Conservation (phyloP, 768 basidiomycete genomes). For the Gelatoporia subvermispora region DNA sequence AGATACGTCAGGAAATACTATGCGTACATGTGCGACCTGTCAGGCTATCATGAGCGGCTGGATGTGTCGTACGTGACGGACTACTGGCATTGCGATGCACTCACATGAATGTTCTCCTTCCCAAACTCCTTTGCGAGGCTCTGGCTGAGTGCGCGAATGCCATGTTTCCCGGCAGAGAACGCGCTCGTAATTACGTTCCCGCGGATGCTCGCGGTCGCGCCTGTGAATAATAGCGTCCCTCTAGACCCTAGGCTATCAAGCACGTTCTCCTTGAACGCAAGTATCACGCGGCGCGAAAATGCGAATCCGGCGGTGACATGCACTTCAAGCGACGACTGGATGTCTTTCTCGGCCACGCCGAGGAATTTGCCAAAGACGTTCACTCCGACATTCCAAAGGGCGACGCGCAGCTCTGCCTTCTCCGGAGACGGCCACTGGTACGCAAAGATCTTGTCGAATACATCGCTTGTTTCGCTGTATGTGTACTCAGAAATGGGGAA, state of each 20-base stretch:
- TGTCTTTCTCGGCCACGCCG: slow-evolving; percentile 30
- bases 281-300: slow-evolving; percentile 30
- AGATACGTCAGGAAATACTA: neutral
- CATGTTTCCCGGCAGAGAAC: slow-evolving; percentile 37
- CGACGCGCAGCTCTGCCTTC: slow-evolving; percentile 29
- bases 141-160: slow-evolving; percentile 32
- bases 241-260: slow-evolving; percentile 26
- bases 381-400: slow-evolving; percentile 34
- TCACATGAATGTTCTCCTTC: slow-evolving; percentile 42
- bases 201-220: slow-evolving; percentile 35
- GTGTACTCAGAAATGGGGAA: slow-evolving; percentile 32
- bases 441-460: slow-evolving; percentile 28
- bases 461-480: slow-evolving; percentile 21
- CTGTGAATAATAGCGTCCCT: slow-evolving; percentile 39
- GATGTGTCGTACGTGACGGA: neutral
- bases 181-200: slow-evolving; percentile 33
- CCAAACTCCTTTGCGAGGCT: slow-evolving; percentile 39
- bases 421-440: slow-evolving; percentile 21
- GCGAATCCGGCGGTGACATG: slow-evolving; percentile 35
- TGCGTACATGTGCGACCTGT: slow-evolving; percentile 61
- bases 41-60: neutral
- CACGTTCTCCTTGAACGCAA: slow-evolving; percentile 27
- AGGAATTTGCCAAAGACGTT: slow-evolving; percentile 34
- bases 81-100: too few species aligned
- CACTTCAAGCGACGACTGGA: slow-evolving; percentile 22